Evolutionary conservation across 805 yeast species (phyloP), one percentile per base, ranked within the genome.

Genomic region (Kluyveromyces starmeri): DNA sequence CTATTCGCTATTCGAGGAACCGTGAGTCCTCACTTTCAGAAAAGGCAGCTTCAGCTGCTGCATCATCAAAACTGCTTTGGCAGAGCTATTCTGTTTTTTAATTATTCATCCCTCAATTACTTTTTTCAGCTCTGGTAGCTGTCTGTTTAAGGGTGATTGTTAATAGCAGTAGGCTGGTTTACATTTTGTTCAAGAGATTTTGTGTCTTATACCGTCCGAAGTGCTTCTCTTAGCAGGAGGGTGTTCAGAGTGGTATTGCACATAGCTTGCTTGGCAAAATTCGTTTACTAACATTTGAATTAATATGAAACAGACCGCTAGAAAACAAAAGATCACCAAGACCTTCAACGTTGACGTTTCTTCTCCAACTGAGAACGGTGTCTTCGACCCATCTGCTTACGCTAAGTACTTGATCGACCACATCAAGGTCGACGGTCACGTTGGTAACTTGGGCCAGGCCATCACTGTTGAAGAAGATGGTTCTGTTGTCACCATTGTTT

Each of bases 321-420:
- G 76, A 78, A 78, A 72, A 70, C 80, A 67, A 79, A 82, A 76
- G 65, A 75, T 73, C 64, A 76, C 83, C 64, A 83, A 79, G 76
- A 83, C 83, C 73, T 85, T 82, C 75, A 82, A 83, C 61, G 89
- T 92, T 64, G 97, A 89, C 75, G 84, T 82, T 64, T 77, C 96
- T 47, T 94, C 94, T 66, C 95, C 96, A 73, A 86, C 86, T 64
- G 94, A 84, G 67, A 84, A 83, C 71, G 94, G 88, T 75, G 94
- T 89, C 65, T 84, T 86, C 62, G 97, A 92, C 81, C 92, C 94
- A 68, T 82, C 92, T 64, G 79, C 94, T 59, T 86, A 89, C 79
- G 94, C 84, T 62, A 89, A 92, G 78, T 92, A 80, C 89, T 81
- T 92, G 70, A 78, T 82, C 67, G 97, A 92, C 75, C 95, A 85